phyloP scores from a whole-genome alignment of 352 stramenopile genomes.

The Phytophthora lateralis region DNA sequence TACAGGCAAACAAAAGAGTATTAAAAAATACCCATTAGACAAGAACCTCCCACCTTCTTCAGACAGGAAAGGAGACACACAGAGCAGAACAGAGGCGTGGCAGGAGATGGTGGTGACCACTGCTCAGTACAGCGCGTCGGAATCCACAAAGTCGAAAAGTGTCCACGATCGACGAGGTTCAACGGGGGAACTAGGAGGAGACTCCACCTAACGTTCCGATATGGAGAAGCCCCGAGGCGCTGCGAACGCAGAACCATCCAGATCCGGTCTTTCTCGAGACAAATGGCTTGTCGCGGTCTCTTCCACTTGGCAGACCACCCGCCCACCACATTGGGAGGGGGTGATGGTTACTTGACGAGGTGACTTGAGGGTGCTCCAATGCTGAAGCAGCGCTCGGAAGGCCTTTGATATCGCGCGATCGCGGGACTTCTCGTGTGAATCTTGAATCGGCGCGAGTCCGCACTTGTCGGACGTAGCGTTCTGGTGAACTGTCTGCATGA shows the following conservation, averaged over 20 bases:
- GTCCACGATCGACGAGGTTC: background rate
- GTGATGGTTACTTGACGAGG: constrained; percentile 23
- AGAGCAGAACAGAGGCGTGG: no score
- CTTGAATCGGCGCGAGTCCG: background rate
- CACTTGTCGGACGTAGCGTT: constrained; percentile 1
- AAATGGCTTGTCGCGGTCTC: constrained; percentile 6
- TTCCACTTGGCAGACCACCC: constrained; percentile 26
- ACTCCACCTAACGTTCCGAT: constrained; percentile 3
- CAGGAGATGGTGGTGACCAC: background rate
- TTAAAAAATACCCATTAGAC: no score
- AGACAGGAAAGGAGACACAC: no score
- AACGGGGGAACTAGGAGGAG: constrained; percentile 11
- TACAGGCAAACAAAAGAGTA: no score
- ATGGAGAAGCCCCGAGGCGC: background rate
- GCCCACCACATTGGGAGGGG: constrained; percentile 10
- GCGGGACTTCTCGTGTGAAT: constrained; percentile 18
- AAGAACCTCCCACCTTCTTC: no score
- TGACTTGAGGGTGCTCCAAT: constrained; percentile 28
- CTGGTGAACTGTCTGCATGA: constrained; percentile 26
- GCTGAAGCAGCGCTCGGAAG: constrained; percentile 29
- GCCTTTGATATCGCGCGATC: constrained; percentile 26
- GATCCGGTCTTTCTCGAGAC: constrained; percentile 5
- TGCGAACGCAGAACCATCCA: background rate
- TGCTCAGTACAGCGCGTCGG: background rate
- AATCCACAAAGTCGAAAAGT: constrained; percentile 14